Percentiles rank a stretch among this genome's conserved stretches.
phyloP scores from a whole-genome alignment of 331 rosid genomes.

The Saraca asoca region DNA sequence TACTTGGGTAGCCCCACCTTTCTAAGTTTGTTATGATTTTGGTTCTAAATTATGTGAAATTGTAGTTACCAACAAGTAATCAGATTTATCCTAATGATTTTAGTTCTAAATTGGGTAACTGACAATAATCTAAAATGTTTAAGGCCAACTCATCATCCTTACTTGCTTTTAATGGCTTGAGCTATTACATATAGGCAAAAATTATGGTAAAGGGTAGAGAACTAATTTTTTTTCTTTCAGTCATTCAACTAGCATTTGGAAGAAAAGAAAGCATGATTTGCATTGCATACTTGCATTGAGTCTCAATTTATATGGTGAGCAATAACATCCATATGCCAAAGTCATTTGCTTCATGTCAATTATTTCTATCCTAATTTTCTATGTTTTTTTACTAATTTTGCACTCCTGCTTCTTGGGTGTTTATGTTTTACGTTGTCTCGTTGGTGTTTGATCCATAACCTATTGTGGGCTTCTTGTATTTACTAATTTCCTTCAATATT shows the following conservation, averaged over 20 bases:
- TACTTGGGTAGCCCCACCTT: too few species aligned
- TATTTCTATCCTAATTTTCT: neutral
- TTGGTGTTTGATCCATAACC: too few species aligned
- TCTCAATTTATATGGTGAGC: neutral
- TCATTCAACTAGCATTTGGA: neutral
- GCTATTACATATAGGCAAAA: neutral
- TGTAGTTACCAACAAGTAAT: neutral
- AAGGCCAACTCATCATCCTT: neutral
- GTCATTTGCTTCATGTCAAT: conserved; percentile 14
- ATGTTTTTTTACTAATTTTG: too few species aligned
- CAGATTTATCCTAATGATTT: neutral
- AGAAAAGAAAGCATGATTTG: neutral
- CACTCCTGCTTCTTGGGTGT: too few species aligned
- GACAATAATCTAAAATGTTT: neutral
- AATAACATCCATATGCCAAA: neutral
- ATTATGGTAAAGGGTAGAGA: neutral
- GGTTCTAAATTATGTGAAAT: conserved; percentile 6
- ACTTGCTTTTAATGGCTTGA: neutral
- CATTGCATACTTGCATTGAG: neutral
- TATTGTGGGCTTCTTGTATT: too few species aligned
- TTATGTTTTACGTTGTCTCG: too few species aligned
- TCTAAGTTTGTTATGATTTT: too few species aligned
- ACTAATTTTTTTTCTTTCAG: too few species aligned
- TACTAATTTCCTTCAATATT: too few species aligned
- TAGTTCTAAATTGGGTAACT: neutral